These are phyloP conservation scores for Ananas comosus DNA, from an alignment of 176 grass and related monocot genomes.

Conservation along the genomic window DNA sequence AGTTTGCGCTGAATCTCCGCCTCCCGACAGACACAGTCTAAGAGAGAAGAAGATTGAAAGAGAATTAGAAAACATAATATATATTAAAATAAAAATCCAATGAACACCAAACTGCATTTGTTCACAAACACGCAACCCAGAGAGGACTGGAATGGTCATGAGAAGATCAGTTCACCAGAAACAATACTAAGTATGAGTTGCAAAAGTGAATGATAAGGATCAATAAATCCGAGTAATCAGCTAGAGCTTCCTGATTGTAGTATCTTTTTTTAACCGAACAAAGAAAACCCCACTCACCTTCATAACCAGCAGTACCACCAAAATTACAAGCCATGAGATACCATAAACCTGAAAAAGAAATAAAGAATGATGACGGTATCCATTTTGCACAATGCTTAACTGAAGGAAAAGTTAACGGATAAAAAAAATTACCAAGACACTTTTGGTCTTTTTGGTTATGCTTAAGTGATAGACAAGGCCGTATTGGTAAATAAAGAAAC, in stretches of 20 bases:
- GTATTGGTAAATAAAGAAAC: slow-evolving; percentile 93
- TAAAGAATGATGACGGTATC: slow-evolving; percentile 8
- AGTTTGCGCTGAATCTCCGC: slow-evolving; percentile 58
- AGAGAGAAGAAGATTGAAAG: slow-evolving; percentile 23
- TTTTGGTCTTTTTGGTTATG: slow-evolving; percentile 42
- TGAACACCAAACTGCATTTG: neutral
- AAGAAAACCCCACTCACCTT: slow-evolving; percentile 41
- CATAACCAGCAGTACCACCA: slow-evolving; percentile 57
- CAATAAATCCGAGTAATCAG: neutral
- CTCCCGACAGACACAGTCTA: slow-evolving; percentile 78
- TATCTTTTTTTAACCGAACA: slow-evolving; percentile 17
- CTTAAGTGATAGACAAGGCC: slow-evolving; percentile 84
- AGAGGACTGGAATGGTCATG: neutral
- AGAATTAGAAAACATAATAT: neutral
- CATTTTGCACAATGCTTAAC: neutral
- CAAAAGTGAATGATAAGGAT: neutral
- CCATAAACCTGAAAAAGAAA: slow-evolving; percentile 72
- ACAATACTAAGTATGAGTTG: neutral
- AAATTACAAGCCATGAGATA: slow-evolving; percentile 65
- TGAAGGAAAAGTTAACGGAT: slow-evolving; percentile 17
- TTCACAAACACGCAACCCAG: neutral
- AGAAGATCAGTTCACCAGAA: neutral
- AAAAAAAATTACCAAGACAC: slow-evolving; percentile 55
- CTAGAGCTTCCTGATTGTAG: neutral
- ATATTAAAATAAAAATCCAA: neutral